phyloP scores from a whole-genome alignment of 805 yeast species.

The Schizosaccharomyces lindneri region DNA sequence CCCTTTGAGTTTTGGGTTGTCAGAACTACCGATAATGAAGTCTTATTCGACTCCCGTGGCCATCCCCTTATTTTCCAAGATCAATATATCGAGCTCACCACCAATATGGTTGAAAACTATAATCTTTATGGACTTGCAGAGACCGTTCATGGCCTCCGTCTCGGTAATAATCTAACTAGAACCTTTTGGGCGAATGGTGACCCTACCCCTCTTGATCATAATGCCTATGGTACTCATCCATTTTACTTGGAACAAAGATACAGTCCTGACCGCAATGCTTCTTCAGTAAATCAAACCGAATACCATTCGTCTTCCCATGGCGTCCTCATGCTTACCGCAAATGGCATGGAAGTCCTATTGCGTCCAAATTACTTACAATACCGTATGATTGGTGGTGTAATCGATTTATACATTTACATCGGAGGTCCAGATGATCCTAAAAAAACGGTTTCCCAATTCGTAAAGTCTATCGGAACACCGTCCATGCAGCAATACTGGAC shows the following conservation, averaged over 20 bases:
- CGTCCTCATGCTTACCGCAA: not conserved
- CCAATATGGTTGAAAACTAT: constrained; percentile 13
- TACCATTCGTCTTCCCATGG: constrained; percentile 8
- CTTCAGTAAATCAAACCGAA: not conserved
- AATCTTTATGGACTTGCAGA: constrained; percentile 15
- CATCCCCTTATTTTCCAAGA: constrained; percentile 15
- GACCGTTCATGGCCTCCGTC: constrained; percentile 13
- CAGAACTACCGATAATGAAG: constrained; percentile 11
- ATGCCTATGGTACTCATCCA: constrained; percentile 16
- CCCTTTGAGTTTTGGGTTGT: constrained; percentile 9
- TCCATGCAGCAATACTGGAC: constrained; percentile 40
- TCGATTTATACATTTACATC: constrained; percentile 10
- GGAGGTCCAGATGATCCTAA: constrained; percentile 20
- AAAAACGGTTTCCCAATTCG: constrained; percentile 26
- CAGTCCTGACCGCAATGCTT: not conserved
- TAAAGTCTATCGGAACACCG: constrained; percentile 35
- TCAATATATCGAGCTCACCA: constrained; percentile 15
- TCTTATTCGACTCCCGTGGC: constrained; percentile 14
- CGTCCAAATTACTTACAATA: constrained; percentile 1
- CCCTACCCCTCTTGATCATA: constrained; percentile 13
- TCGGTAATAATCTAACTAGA: constrained; percentile 12
- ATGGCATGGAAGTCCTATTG: not conserved
- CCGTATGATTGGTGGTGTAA: not conserved
- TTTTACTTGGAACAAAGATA: constrained; percentile 11
- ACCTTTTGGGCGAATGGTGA: constrained; percentile 15